Evolutionary conservation across 192 early-diverging fungal species (phyloP).

Genomic region (Coemansia sp.): DNA sequence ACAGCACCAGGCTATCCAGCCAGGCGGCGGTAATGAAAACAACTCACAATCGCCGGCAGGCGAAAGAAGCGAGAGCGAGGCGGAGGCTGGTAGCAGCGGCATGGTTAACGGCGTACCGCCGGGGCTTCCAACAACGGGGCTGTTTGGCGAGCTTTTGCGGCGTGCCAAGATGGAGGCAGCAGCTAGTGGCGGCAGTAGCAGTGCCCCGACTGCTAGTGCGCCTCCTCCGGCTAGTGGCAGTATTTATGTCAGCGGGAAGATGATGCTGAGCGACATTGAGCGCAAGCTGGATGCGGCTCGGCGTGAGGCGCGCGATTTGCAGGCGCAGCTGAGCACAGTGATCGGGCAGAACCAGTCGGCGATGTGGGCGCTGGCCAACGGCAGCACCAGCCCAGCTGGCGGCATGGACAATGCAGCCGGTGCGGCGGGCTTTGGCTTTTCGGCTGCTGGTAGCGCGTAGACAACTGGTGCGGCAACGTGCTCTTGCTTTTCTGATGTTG

Average conservation of each 20-base stretch:
- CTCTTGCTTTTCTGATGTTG: not conserved
- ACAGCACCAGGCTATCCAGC: not conserved
- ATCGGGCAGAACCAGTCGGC: constrained; percentile 47
- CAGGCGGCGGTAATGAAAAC: not conserved
- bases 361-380: constrained; percentile 38
- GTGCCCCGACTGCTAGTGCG: not conserved
- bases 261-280: constrained; percentile 48
- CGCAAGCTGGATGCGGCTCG: constrained; percentile 33
- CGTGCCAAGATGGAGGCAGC: constrained; percentile 22
- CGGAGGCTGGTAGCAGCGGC: not conserved
- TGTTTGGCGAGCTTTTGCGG: constrained; percentile 49
- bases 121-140: constrained; percentile 34
- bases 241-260: constrained; percentile 15
- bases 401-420: constrained; percentile 2
- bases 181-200: not conserved
- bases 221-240: constrained; percentile 3
- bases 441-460: constrained; percentile 9
- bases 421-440: constrained; percentile 6
- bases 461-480: no score
- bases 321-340: constrained; percentile 46
- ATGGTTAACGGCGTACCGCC: constrained; percentile 41
- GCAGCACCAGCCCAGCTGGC: constrained; percentile 6
- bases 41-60: constrained; percentile 6
- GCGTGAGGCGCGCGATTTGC: constrained; percentile 43
- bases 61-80: not conserved